These are phyloP conservation scores for Eutrema japonicum DNA, from an alignment of 345 rosid genomes.

Conservation along the genomic window DNA sequence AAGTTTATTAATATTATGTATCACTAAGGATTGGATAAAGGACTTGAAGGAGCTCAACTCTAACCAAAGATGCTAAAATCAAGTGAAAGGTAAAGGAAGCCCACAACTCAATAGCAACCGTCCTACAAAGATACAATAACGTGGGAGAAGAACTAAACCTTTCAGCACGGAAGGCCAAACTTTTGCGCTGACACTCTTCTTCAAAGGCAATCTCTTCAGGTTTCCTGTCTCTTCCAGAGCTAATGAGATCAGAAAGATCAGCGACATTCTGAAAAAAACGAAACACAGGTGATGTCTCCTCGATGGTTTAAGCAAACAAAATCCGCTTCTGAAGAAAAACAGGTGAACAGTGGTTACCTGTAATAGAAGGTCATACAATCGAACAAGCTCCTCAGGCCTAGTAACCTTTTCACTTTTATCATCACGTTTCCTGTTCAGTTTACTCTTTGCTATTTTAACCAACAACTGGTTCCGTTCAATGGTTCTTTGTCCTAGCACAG, in stretches of 20 bases:
- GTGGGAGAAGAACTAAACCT: conserved; percentile 57
- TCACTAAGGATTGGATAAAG: conserved; percentile 6
- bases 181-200: conserved; percentile 71
- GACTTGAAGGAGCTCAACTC: conserved; percentile 18
- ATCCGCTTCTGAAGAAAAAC: not conserved
- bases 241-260: conserved; percentile 96
- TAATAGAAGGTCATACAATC: conserved; percentile 82
- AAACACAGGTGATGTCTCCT: conserved; percentile 22
- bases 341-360: conserved; percentile 60
- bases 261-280: conserved; percentile 78
- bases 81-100: not conserved
- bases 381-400: conserved; percentile 97
- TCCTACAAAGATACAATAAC: conserved; percentile 19
- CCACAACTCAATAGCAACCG: conserved; percentile 16
- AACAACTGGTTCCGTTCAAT: conserved; percentile 91
- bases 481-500: conserved; percentile 87
- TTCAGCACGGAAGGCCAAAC: conserved; percentile 86
- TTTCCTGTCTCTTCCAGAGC: conserved; percentile 93
- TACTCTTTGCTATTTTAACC: conserved; percentile 89
- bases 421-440: conserved; percentile 75
- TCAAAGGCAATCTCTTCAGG: conserved; percentile 88
- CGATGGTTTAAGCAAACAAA: conserved; percentile 22
- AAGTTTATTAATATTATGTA: not conserved
- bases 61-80: conserved; percentile 14
- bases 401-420: conserved; percentile 90